Evolutionary conservation across 2,329 filamentous ascomycete genomes (phyloP).

Genomic region (Amylocarpus encephaloides): DNA sequence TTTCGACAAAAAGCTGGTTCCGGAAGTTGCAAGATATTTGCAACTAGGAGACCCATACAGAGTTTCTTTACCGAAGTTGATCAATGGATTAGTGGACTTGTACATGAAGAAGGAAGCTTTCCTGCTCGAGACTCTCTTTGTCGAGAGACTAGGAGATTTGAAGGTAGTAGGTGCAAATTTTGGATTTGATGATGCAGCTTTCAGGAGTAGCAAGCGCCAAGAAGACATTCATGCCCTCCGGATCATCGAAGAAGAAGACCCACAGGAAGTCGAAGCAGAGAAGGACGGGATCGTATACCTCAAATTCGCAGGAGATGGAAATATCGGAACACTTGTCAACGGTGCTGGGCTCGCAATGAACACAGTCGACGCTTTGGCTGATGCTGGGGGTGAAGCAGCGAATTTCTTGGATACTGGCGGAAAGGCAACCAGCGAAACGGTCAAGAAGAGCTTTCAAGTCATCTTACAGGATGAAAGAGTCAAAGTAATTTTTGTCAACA

Average conservation of each 20-base stretch:
- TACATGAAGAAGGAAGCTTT: constrained; percentile 62
- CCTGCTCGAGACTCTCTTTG: constrained; percentile 47
- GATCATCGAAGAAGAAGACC: constrained; percentile 44
- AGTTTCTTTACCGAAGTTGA: constrained; percentile 41
- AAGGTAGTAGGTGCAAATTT: constrained; percentile 50
- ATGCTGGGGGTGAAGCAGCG: constrained; percentile 61
- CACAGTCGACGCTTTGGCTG: constrained; percentile 71
- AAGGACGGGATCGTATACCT: constrained; percentile 75
- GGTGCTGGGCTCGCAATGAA: constrained; percentile 89
- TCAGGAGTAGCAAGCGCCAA: constrained; percentile 55
- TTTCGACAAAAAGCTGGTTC: constrained; percentile 38
- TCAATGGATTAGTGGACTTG: constrained; percentile 49
- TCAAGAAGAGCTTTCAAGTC: constrained; percentile 68
- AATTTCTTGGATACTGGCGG: constrained; percentile 91
- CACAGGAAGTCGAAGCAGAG: constrained; percentile 56
- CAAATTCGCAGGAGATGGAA: constrained; percentile 48
- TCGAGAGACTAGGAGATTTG: constrained; percentile 36
- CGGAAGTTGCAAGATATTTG: constrained; percentile 43
- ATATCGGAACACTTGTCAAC: constrained; percentile 80
- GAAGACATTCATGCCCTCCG: constrained; percentile 52
- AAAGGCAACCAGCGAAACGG: constrained; percentile 77
- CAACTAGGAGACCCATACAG: constrained; percentile 38
- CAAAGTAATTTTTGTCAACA: constrained; percentile 65
- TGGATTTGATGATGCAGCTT: constrained; percentile 66
- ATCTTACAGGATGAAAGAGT: constrained; percentile 67